Conservation (phyloP, 2,329 filamentous ascomycete genomes). For the Apiospora aurea region DNA sequence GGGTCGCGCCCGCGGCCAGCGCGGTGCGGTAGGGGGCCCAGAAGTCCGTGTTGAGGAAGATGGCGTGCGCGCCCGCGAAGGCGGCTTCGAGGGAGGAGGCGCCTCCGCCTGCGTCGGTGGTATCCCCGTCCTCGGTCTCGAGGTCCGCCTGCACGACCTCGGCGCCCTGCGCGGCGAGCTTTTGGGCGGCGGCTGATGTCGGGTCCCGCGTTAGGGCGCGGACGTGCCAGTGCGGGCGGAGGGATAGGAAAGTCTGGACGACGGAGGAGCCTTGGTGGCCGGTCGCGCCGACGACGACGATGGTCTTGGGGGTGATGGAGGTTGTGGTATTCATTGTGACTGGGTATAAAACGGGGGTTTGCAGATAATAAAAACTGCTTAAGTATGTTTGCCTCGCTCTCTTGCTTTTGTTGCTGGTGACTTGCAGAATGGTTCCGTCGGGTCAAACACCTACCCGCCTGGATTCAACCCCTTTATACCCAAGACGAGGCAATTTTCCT, state of each 20-base stretch:
- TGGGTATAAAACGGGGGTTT: background rate
- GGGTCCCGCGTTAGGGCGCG: constrained; percentile 30
- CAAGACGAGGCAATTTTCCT: background rate
- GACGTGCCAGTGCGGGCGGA: constrained; percentile 29
- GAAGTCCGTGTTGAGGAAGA: constrained; percentile 33
- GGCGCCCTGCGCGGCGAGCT: constrained; percentile 29
- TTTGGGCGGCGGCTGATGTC: constrained; percentile 11
- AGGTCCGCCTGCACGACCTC: constrained; percentile 28
- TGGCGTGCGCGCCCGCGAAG: constrained; percentile 27
- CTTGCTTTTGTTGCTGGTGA: no score
- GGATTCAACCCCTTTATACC: background rate
- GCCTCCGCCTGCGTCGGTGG: no score
- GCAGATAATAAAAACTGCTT: background rate
- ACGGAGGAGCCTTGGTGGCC: constrained; percentile 30
- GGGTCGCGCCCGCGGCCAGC: background rate
- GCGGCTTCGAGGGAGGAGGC: constrained; percentile 23
- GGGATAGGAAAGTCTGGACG: constrained; percentile 27
- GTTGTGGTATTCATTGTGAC: background rate
- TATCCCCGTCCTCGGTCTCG: constrained; percentile 7
- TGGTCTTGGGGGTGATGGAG: constrained; percentile 30
- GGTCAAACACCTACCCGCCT: background rate
- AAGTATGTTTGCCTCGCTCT: background rate
- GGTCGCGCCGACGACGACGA: constrained; percentile 26
- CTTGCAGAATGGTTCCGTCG: background rate
- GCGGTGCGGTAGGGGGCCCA: constrained; percentile 25